Conservation (phyloP, 495 filamentous ascomycete species). For the Friedmanniomyces simplex region DNA sequence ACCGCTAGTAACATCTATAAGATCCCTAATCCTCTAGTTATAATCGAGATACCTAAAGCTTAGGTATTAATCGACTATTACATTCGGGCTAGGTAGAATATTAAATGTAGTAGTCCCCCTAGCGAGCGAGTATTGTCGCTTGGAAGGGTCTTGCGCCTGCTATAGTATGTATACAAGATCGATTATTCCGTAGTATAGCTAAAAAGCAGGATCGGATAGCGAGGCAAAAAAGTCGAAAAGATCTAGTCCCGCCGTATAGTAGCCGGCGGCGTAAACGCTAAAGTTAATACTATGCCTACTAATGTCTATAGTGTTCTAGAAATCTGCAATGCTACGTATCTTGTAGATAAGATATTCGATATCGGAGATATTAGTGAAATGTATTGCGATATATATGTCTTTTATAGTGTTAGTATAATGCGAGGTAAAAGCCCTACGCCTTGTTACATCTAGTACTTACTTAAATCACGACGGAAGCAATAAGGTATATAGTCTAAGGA, state of each 20-base stretch:
- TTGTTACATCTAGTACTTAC: no score
- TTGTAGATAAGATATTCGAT: background rate
- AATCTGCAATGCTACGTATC: background rate
- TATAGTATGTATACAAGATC: background rate
- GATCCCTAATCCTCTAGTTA: no score
- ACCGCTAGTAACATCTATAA: no score
- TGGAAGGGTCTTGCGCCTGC: background rate
- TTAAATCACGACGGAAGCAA: background rate
- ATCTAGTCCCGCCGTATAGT: background rate
- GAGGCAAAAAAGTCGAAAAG: background rate
- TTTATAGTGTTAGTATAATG: no score
- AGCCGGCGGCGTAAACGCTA: background rate
- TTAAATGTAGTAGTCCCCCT: background rate
- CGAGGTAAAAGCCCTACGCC: no score
- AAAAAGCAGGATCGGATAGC: background rate
- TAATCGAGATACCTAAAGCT: no score
- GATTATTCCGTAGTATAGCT: background rate
- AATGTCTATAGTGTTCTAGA: background rate
- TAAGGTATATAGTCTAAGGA: background rate
- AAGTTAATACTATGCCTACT: background rate
- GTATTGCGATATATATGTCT: background rate
- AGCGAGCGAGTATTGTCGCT: background rate
- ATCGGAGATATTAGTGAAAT: background rate
- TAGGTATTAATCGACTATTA: no score
- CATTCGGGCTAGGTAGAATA: background rate